Percentiles rank a stretch among this genome's conserved stretches.
phyloP scores from a whole-genome alignment of 345 rosid species.

The Corymbia maculata region DNA sequence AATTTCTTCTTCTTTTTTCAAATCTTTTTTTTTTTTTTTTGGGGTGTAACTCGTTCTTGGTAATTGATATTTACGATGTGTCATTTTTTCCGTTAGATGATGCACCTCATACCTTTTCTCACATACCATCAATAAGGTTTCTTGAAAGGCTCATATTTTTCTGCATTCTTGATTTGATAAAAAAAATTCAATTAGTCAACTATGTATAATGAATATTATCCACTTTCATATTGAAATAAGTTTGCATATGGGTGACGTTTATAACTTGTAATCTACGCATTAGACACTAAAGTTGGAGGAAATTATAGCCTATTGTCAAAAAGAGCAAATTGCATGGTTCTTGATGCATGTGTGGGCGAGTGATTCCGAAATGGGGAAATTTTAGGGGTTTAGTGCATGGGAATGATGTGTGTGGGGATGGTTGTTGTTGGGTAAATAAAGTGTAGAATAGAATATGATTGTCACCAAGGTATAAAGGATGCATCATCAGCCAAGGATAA shows the following conservation, averaged over 20 bases:
- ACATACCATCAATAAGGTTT: not conserved
- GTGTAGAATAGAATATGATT: too few species aligned
- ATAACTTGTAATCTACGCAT: not conserved
- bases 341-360: too few species aligned
- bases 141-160: not conserved
- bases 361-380: too few species aligned
- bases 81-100: not conserved
- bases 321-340: not conserved
- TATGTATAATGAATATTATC: not conserved
- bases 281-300: not conserved
- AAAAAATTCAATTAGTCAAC: not conserved
- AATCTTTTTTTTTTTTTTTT: not conserved
- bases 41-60: not conserved
- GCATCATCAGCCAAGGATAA: too few species aligned
- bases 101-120: not conserved
- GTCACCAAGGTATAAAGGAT: too few species aligned
- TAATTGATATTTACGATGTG: not conserved
- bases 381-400: too few species aligned
- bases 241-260: not conserved
- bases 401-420: too few species aligned
- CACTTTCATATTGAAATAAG: not conserved
- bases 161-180: not conserved
- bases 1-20: not conserved
- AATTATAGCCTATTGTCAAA: not conserved
- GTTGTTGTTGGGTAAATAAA: too few species aligned